Conservation (phyloP, 202 grass and related monocot species). For the Carex sylvatica region DNA sequence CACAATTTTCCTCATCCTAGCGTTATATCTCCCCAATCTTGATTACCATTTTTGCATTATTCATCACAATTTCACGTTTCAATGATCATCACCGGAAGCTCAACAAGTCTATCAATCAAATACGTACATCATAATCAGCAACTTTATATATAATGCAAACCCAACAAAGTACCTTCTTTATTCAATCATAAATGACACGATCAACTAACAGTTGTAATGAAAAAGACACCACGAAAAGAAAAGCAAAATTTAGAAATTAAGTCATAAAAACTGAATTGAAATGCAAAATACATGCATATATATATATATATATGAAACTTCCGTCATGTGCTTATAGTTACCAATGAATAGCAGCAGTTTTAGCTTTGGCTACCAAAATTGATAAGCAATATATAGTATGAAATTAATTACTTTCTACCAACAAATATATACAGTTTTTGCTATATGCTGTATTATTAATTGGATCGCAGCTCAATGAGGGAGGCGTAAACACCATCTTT, state of each 20-base stretch:
- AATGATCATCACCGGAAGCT: neutral
- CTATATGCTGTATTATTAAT: neutral
- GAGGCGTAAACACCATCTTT: slow-evolving; percentile 70
- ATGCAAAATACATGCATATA: no score
- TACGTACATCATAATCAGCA: neutral
- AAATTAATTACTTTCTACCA: neutral
- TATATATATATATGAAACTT: no score
- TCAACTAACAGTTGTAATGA: neutral
- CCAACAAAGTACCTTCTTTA: neutral
- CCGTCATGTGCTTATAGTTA: neutral
- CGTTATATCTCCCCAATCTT: neutral
- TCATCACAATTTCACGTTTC: neutral
- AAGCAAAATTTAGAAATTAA: neutral
- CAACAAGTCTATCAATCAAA: neutral
- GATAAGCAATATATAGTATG: neutral
- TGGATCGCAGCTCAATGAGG: slow-evolving; percentile 46
- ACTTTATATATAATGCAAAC: neutral
- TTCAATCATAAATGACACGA: neutral
- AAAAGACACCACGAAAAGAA: neutral
- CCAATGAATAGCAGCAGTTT: neutral
- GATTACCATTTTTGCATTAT: neutral
- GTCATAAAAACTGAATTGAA: neutral
- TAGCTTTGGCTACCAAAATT: neutral
- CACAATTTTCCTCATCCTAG: neutral
- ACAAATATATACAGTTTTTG: neutral